phyloP scores from a whole-genome alignment of 2,329 filamentous ascomycete genomes.

The Calonectria pauciramosa region DNA sequence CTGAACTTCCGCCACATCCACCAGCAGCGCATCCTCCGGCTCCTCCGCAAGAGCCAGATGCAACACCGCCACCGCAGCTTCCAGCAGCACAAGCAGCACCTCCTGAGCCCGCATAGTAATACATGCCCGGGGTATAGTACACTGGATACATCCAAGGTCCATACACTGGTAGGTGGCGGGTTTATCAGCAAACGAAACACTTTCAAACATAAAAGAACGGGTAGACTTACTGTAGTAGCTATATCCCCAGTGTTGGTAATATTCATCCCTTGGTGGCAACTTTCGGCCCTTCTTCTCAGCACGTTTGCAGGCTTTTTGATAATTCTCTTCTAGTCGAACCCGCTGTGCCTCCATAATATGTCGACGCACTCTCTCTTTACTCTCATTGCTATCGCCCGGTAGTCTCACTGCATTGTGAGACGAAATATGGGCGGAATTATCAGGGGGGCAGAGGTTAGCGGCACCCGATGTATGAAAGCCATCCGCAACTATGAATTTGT shows the following conservation, averaged over 20 bases:
- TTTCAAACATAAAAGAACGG: not conserved
- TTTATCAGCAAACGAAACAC: not conserved
- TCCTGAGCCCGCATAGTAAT: conserved; percentile 54
- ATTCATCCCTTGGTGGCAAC: conserved; percentile 62
- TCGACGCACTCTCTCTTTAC: conserved; percentile 23
- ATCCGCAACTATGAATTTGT: conserved; percentile 47
- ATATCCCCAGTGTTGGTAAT: conserved; percentile 69
- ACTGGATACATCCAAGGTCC: conserved; percentile 60
- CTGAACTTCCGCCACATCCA: conserved; percentile 35
- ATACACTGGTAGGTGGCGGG: conserved; percentile 50
- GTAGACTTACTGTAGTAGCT: conserved; percentile 55
- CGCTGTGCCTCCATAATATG: conserved; percentile 36
- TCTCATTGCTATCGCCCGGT: not conserved
- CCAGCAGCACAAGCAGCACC: conserved; percentile 59
- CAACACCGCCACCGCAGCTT: conserved; percentile 62
- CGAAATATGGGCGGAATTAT: conserved; percentile 78
- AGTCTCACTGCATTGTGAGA: conserved; percentile 75
- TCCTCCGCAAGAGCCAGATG: conserved; percentile 54
- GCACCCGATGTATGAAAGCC: conserved; percentile 63
- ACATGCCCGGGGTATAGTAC: conserved; percentile 60
- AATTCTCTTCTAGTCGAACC: conserved; percentile 65
- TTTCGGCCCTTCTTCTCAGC: conserved; percentile 64
- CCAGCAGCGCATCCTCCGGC: conserved; percentile 53
- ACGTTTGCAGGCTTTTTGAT: conserved; percentile 65
- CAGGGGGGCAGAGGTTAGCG: conserved; percentile 64